Conservation (phyloP, 345 rosid species). For the Brassica incana region DNA sequence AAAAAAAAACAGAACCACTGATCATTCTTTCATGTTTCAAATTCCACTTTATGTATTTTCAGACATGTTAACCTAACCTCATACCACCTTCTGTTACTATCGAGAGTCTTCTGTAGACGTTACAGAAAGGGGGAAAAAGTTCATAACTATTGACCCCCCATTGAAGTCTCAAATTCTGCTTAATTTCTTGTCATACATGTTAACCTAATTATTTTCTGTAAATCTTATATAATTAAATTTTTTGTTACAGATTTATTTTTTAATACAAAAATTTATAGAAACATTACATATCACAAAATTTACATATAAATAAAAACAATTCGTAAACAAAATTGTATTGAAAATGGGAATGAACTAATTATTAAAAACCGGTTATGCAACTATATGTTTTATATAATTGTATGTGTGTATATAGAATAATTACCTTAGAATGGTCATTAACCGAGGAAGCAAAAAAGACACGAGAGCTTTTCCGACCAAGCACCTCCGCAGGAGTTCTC, state of each 20-base stretch:
- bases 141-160: neutral
- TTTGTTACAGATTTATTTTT: no score
- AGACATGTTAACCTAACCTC: neutral
- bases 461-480: conserved; percentile 30
- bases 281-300: neutral
- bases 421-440: conserved; percentile 33
- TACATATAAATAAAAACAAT: neutral
- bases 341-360: neutral
- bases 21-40: neutral
- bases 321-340: neutral
- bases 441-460: conserved; percentile 36
- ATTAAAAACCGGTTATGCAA: neutral
- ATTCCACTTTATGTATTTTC: neutral
- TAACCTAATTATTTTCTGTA: neutral
- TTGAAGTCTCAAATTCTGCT: neutral
- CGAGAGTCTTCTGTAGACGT: neutral
- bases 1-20: neutral
- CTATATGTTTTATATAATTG: neutral
- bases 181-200: neutral
- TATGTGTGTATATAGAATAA: neutral
- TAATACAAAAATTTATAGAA: no score
- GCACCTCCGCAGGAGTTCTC: conserved; percentile 29
- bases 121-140: neutral
- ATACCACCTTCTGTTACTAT: neutral
- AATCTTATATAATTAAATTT: no score